Percentiles rank a stretch among this genome's conserved stretches.
Evolutionary conservation across 2,329 filamentous ascomycete genomes (phyloP).

Genomic region (Botryotinia calthae): DNA sequence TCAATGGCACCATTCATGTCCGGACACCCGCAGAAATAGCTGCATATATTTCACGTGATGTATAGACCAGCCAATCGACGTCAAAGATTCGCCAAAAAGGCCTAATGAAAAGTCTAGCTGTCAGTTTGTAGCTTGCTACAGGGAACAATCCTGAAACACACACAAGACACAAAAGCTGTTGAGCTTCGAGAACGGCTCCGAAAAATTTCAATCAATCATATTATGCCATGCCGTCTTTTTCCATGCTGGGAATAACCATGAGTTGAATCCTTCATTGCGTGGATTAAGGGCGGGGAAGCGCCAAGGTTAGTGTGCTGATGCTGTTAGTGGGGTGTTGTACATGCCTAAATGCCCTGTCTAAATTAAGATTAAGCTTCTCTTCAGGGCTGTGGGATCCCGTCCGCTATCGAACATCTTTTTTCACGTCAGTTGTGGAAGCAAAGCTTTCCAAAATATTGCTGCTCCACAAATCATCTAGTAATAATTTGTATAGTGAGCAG

Average conservation of each 20-base stretch:
- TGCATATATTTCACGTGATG: not conserved
- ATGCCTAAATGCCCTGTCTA: not conserved
- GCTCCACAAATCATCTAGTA: not conserved
- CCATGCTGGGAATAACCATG: not conserved
- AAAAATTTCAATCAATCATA: not conserved
- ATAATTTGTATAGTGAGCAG: not conserved
- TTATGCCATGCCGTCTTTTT: not conserved
- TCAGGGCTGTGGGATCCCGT: not conserved
- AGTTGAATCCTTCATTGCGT: not conserved
- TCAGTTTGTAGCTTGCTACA: not conserved
- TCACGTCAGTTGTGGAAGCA: not conserved
- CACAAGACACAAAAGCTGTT: not conserved
- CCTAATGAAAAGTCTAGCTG: not conserved
- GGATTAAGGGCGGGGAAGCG: not conserved
- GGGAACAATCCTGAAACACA: not conserved
- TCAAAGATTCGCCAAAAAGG: not conserved
- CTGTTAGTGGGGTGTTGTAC: not conserved
- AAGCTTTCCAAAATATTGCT: not conserved
- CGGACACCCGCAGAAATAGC: not conserved
- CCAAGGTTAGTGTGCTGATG: not conserved
- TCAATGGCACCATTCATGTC: not conserved
- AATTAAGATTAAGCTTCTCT: constrained; percentile 2
- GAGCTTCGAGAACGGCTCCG: not conserved
- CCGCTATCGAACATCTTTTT: too few species aligned
- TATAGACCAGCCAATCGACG: not conserved